Conservation (phyloP, 805 yeast species). For the Yarrowia phangngaensis region DNA sequence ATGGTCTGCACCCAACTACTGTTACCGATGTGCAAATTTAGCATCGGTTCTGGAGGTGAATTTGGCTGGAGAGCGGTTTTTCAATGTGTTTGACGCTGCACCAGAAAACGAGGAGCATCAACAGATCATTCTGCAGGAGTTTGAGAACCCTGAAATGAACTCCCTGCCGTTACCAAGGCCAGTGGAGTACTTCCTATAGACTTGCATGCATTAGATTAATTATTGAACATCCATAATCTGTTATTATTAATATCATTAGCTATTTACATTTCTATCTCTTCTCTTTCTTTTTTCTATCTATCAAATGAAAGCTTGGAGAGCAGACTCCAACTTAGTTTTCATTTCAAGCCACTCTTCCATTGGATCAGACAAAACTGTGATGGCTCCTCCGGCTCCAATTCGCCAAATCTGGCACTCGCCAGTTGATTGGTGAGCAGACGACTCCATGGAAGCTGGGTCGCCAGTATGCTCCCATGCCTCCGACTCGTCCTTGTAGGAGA, state of each 20-base stretch:
- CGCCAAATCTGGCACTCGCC: constrained; percentile 51
- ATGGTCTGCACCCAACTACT: constrained; percentile 98
- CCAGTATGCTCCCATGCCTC: constrained; percentile 36
- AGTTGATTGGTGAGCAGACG: constrained; percentile 6
- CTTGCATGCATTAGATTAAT: too few relatives aligned
- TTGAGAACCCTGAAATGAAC: constrained; percentile 29
- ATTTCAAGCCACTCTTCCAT: constrained; percentile 91
- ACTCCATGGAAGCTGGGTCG: constrained; percentile 23
- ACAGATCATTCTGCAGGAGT: constrained; percentile 36
- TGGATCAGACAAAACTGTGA: constrained; percentile 79
- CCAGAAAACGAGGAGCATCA: constrained; percentile 76
- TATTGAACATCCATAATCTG: too few relatives aligned
- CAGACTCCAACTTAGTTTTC: constrained; percentile 74
- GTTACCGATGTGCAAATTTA: constrained; percentile 93
- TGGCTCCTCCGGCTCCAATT: constrained; percentile 98
- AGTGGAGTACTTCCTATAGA: constrained; percentile 21
- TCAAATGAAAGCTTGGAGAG: constrained; percentile 60
- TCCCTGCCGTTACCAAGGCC: constrained; percentile 15
- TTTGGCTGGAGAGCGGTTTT: constrained; percentile 61
- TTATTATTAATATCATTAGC: too few relatives aligned
- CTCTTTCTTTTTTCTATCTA: background rate
- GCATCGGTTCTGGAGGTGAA: constrained; percentile 94
- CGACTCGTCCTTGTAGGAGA: constrained; percentile 54
- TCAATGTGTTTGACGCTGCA: constrained; percentile 95
- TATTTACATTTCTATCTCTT: too few relatives aligned